phyloP scores from a whole-genome alignment of 2,329 filamentous ascomycete genomes.

The Nemania sp. region DNA sequence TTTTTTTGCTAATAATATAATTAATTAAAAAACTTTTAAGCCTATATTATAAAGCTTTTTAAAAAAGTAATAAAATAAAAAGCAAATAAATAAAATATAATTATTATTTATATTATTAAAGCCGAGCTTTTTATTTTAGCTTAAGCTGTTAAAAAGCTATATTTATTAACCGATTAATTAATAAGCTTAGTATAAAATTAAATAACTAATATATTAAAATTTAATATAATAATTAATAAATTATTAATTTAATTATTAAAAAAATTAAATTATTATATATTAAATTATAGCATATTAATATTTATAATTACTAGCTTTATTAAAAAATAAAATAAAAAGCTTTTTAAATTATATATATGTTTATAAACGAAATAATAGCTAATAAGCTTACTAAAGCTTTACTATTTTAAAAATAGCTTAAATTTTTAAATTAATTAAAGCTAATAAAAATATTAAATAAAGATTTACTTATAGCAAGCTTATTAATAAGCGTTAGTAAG shows the following conservation, averaged over 20 bases:
- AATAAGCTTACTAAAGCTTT: too few species aligned
- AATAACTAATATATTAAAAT: neutral
- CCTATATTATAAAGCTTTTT: too few species aligned
- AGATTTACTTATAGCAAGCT: too few species aligned
- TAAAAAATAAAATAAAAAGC: neutral
- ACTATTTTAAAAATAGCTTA: too few species aligned
- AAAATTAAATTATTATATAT: neutral
- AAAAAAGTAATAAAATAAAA: too few species aligned
- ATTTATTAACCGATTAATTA: neutral
- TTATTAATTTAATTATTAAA: neutral
- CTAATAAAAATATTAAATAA: too few species aligned
- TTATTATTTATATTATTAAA: too few species aligned
- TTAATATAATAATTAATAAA: slow-evolving; percentile 1
- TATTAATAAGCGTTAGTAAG: too few species aligned
- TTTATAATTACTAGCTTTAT: neutral
- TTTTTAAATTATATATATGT: neutral
- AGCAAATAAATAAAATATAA: too few species aligned
- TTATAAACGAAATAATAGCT: neutral
- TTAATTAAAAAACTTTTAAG: neutral
- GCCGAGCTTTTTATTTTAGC: neutral
- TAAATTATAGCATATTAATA: neutral
- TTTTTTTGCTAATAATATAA: too few species aligned
- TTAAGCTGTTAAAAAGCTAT: neutral
- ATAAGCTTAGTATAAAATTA: neutral
- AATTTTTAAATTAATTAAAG: too few species aligned